Conservation (phyloP, 768 basidiomycete species). For the Kwoniella pini region DNA sequence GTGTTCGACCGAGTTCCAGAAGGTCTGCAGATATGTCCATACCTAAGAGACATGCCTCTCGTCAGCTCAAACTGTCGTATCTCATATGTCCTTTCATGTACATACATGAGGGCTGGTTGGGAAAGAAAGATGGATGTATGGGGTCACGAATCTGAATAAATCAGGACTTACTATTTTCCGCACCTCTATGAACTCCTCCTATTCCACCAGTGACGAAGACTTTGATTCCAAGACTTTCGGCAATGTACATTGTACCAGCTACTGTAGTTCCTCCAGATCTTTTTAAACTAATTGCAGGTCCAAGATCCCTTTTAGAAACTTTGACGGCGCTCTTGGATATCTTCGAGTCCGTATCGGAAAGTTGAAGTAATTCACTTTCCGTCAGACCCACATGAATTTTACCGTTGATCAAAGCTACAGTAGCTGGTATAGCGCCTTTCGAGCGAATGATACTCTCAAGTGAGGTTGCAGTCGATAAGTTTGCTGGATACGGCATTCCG, state of each 20-base stretch:
- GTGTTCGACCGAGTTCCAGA: slow-evolving; percentile 80
- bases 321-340: slow-evolving; percentile 34
- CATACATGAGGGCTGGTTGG: too few species aligned
- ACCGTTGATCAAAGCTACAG: slow-evolving; percentile 80
- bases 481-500: slow-evolving; percentile 78
- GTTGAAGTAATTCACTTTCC: slow-evolving; percentile 64
- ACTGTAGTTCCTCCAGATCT: slow-evolving; percentile 70
- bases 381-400: slow-evolving; percentile 82
- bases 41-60: slow-evolving; percentile 58
- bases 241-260: slow-evolving; percentile 57
- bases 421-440: slow-evolving; percentile 81
- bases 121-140: too few species aligned
- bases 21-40: slow-evolving; percentile 96
- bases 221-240: slow-evolving; percentile 78
- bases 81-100: too few species aligned
- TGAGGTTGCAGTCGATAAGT: slow-evolving; percentile 68
- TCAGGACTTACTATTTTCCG: slow-evolving; percentile 62
- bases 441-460: slow-evolving; percentile 73
- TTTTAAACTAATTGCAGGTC: slow-evolving; percentile 30
- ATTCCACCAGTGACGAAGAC: slow-evolving; percentile 78
- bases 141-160: too few species aligned
- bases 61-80: too few species aligned
- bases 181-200: slow-evolving; percentile 81
- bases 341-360: slow-evolving; percentile 60
- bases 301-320: slow-evolving; percentile 49